phyloP scores from a whole-genome alignment of 1,284 basidiomycete genomes.

The Mycena sp. region DNA sequence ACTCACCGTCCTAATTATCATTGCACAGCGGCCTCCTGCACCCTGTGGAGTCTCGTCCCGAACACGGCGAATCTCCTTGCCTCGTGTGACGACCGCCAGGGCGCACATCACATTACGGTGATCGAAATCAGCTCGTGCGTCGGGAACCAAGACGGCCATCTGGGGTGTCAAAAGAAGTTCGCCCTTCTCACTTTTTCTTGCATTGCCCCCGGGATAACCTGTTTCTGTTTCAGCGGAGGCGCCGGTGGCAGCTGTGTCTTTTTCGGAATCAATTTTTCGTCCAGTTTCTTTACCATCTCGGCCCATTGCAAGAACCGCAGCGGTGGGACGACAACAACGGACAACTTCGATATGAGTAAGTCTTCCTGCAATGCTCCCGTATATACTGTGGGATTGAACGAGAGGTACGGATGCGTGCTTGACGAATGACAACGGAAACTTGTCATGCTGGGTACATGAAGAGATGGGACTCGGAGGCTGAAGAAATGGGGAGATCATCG shows the following conservation, averaged over 20 bases:
- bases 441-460: background rate
- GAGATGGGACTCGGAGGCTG: too few species aligned
- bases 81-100: background rate
- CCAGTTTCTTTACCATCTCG: background rate
- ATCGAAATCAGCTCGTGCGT: background rate
- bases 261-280: background rate
- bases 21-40: background rate
- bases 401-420: background rate
- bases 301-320: background rate
- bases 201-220: background rate
- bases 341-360: background rate
- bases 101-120: background rate
- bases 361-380: background rate
- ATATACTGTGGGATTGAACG: background rate
- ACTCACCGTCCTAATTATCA: too few species aligned
- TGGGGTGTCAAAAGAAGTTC: background rate
- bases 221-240: background rate
- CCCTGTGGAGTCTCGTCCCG: background rate
- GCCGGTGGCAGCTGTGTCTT: background rate
- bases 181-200: background rate
- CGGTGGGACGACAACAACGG: background rate
- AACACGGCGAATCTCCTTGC: background rate
- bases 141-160: background rate
- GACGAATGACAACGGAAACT: background rate
- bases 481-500: too few species aligned